Evolutionary conservation across 352 stramenopile species (phyloP), one percentile per base, ranked within the genome.

Genomic region (Plasmopara viticola): DNA sequence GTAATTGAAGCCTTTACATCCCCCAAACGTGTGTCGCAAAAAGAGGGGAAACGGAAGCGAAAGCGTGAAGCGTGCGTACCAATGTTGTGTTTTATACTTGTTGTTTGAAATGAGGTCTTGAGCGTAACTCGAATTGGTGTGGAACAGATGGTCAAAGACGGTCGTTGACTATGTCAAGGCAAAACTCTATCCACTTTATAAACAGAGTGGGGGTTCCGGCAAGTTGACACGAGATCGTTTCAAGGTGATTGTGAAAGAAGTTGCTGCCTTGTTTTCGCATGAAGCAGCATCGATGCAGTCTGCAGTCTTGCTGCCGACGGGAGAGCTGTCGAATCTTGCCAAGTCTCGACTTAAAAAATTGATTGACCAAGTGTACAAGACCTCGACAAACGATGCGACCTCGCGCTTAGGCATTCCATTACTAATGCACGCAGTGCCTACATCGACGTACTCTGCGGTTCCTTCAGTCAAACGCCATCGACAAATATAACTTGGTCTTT

Each of bases 141-240:
- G 20, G 20, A 57, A 25, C 34, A 85, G 70, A 12, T 87, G 74
- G 75, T 66, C 61, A 0, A 51, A 70, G 18, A 55, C 65, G 9
- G 78, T 78, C 8, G 72, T 90, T n/a, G 72, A 82, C 42, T 89
- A 91, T 31, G 78, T 91, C 9, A 94, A 91, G 39, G 60, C 56
- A 0, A 90, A 90, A 53, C 44, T 94, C 17, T 90, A 94, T 49
- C 83, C 83, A 0, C 51, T 86, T 2, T 90, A 90, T 67, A 89
- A 89, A 28, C 61, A 83, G 14, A 68, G 56, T 33, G 64, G 64
- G 15, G 72, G 74, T 2, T 46, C 48, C 18, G 59, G 53, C n/a
- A 70, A 74, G 13, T 68, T 94, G 45, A 76, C 80, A 4, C 81
- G 84, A 58, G 83, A 94, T 28, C 70, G 68, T 0, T 94, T 90